Conservation (phyloP, 495 filamentous ascomycete species). For the Chlorociboria aeruginascens region DNA sequence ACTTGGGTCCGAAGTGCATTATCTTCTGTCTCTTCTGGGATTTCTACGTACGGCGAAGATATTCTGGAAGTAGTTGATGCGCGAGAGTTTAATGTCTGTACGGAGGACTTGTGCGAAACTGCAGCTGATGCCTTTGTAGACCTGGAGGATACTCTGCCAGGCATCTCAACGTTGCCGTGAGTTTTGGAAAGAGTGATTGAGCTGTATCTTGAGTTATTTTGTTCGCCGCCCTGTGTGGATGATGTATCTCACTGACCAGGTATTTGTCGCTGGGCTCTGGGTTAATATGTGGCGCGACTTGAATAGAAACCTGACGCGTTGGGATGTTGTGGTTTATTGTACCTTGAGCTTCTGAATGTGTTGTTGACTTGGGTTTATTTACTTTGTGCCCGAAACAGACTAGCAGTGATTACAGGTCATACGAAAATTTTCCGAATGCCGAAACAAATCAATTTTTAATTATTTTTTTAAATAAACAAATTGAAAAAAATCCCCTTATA, state of each 20-base stretch:
- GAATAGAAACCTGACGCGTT: too few species aligned
- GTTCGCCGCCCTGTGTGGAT: background rate
- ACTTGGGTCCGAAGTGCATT: constrained; percentile 65
- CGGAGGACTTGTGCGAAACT: constrained; percentile 45
- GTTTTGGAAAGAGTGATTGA: background rate
- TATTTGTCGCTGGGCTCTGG: background rate
- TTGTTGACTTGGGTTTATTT: too few species aligned
- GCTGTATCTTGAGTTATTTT: background rate
- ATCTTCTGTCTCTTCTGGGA: constrained; percentile 61
- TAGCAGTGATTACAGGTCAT: too few species aligned
- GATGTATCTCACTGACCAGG: background rate
- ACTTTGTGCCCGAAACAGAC: too few species aligned
- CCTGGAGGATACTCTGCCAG: constrained; percentile 41
- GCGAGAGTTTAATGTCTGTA: constrained; percentile 36
- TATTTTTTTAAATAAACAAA: too few species aligned
- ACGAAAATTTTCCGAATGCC: too few species aligned
- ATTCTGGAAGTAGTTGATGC: constrained; percentile 31
- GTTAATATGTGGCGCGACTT: too few species aligned
- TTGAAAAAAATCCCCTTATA: too few species aligned
- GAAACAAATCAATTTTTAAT: too few species aligned
- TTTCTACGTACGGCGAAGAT: constrained; percentile 44
- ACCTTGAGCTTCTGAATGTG: too few species aligned
- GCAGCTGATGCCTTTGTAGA: constrained; percentile 38
- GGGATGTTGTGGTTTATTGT: too few species aligned
- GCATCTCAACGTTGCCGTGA: constrained; percentile 31